Evolutionary conservation across 345 rosid species (phyloP), one percentile per base, ranked within the genome.

Genomic region (Citrus inodora): DNA sequence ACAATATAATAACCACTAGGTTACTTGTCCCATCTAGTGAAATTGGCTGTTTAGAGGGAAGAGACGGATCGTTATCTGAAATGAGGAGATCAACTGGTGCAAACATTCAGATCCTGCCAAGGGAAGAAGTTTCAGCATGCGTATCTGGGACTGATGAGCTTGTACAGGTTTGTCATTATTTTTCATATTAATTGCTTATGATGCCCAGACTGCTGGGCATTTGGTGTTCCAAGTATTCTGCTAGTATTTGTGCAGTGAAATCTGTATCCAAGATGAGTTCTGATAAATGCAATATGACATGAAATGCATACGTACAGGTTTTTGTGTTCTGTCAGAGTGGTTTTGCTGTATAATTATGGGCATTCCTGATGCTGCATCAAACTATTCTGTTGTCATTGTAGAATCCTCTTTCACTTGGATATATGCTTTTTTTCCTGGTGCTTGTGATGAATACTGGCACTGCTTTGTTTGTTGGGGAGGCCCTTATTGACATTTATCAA

Each of bases 11-110:
- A 77, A 93, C 89, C 62, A 97, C 99, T 37, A 90, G 92, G 75
- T 70, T 97, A 72, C 88, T 97, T 73, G 85, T 97, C 81, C 80
- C 96, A 69, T 87, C 93, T 5, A 81, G 88, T 84, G 98, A 97
- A 77, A 86, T 89, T 38, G 86, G 87, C n/a, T 94, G 96, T 82
- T 83, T 97, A 77, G 98, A 93, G 77, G 98, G 97, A 79, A 94
- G 90, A 87, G 95, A 94, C 56, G 93, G 92, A 83, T 88, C 91
- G 14, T 80, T 94, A 79, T 87, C 91, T 80, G 98, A 94, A 74
- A 82, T 93, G 79, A 91, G 87, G 85, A 89, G 85, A 76, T 78
- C 85, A 80, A 91, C 96, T 59, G 97, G 99, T 78, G 95, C 94
- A 71, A 92, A 80, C 82, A 77, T 94, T 64, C 84, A 86, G 82